These are phyloP conservation scores for Dactylellina cionopaga DNA, from an alignment of 2,329 filamentous ascomycete genomes.

Conservation along the genomic window DNA sequence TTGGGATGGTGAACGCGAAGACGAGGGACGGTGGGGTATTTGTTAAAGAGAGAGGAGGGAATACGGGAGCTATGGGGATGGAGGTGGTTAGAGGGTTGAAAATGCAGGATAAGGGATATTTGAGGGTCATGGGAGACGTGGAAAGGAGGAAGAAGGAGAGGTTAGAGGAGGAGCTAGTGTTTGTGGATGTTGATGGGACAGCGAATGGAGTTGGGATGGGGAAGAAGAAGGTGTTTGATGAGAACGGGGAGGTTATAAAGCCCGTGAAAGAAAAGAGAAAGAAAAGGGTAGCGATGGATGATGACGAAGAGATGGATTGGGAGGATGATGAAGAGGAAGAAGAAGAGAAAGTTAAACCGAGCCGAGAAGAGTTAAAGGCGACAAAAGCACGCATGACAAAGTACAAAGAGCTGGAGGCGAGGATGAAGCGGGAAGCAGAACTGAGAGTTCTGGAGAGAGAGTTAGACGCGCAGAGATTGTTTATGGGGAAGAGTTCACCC, in stretches of 20 bases:
- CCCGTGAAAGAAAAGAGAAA: conserved; percentile 19
- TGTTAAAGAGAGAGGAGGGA: conserved; percentile 63
- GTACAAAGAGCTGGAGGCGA: conserved; percentile 85
- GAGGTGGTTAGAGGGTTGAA: conserved; percentile 73
- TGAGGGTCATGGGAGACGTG: conserved; percentile 71
- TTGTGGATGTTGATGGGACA: conserved; percentile 58
- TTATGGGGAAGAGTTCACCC: conserved; percentile 72
- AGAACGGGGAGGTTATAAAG: conserved; percentile 52
- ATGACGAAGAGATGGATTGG: conserved; percentile 58
- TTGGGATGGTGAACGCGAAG: conserved; percentile 72
- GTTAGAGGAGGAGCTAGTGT: conserved; percentile 68
- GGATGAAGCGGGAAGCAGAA: conserved; percentile 76
- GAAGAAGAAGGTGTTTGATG: conserved; percentile 60
- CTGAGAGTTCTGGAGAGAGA: conserved; percentile 68
- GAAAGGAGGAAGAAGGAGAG: conserved; percentile 68
- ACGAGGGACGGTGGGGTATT: conserved; percentile 67
- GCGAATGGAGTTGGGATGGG: conserved; percentile 48
- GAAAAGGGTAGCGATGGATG: conserved; percentile 58
- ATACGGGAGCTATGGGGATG: conserved; percentile 64
- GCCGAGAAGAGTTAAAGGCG: conserved; percentile 63
- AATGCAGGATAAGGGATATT: conserved; percentile 74
- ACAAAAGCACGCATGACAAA: conserved; percentile 68
- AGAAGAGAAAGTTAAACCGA: conserved; percentile 71
- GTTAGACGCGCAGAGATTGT: conserved; percentile 64
- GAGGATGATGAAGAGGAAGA: conserved; percentile 62